A percentile compares a stretch with the other conserved stretches of the same genome.
These are phyloP conservation scores for Secale cereale DNA, from an alignment of 176 grass and related monocot genomes.

Conservation along the genomic window DNA sequence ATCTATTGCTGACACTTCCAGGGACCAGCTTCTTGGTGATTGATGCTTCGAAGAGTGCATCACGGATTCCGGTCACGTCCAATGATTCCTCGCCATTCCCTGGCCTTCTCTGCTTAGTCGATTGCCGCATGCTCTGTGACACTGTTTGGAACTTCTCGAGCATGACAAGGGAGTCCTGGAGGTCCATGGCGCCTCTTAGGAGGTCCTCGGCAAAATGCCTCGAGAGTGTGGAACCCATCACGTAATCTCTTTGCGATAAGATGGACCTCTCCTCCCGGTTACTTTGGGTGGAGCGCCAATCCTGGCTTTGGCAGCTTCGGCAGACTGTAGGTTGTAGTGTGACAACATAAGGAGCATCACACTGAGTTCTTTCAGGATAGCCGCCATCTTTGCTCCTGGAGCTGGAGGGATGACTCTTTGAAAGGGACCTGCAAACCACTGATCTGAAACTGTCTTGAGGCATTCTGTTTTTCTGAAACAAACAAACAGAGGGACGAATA, in stretches of 20 bases:
- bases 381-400: conserved; percentile 39
- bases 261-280: conserved; percentile 43
- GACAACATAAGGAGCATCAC: conserved; percentile 26
- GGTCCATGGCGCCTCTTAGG: conserved; percentile 66
- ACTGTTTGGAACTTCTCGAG: conserved; percentile 56
- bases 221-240: conserved; percentile 44
- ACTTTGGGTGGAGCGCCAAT: conserved; percentile 19
- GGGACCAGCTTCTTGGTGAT: conserved; percentile 8
- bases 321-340: conserved; percentile 41
- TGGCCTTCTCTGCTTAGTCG: conserved; percentile 46
- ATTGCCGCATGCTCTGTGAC: conserved; percentile 29
- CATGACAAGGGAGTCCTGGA: conserved; percentile 75
- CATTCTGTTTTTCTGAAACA: conserved; percentile 38
- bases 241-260: conserved; percentile 32
- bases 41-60: conserved; percentile 24
- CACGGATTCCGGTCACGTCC: conserved; percentile 16
- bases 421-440: conserved; percentile 83
- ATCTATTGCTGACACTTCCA: conserved; percentile 21
- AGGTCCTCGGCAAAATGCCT: conserved; percentile 67
- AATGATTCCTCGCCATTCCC: conserved; percentile 15
- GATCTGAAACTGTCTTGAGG: conserved; percentile 83
- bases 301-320: conserved; percentile 25
- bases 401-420: conserved; percentile 45
- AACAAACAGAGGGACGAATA: conserved; percentile 1
- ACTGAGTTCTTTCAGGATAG: conserved; percentile 22